phyloP scores from a whole-genome alignment of 352 stramenopile genomes.

The Globisporangium nodosum region DNA sequence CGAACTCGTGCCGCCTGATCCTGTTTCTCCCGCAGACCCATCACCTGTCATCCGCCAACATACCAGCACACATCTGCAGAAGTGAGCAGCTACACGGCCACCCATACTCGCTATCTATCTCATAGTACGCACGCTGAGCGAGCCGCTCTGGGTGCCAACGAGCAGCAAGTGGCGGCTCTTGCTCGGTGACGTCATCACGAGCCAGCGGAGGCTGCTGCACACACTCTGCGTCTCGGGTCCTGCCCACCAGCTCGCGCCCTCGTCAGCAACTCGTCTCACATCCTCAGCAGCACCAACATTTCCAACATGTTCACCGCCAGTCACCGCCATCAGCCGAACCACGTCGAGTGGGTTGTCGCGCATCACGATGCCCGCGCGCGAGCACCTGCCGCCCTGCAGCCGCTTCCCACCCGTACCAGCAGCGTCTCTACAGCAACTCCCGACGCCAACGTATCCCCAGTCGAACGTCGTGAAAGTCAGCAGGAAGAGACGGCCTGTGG shows the following conservation, averaged over 20 bases:
- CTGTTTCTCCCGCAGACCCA: neutral
- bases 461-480: conserved; percentile 27
- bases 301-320: conserved; percentile 3
- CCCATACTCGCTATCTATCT: no score
- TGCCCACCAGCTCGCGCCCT: neutral
- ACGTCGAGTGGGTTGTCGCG: conserved; percentile 30
- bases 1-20: neutral
- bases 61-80: neutral
- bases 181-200: neutral
- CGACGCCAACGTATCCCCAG: conserved; percentile 5
- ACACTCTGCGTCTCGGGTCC: conserved; percentile 10
- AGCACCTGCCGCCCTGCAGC: conserved; percentile 19
- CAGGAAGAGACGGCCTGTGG: conserved; percentile 20
- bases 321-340: conserved; percentile 24
- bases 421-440: neutral
- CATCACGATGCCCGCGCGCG: conserved; percentile 23
- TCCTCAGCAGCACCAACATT: neutral
- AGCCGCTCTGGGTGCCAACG: conserved; percentile 27
- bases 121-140: conserved; percentile 23
- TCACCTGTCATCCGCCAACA: neutral
- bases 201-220: conserved; percentile 23
- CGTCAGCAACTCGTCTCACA: neutral
- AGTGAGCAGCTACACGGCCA: no score
- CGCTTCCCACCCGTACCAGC: conserved; percentile 13
- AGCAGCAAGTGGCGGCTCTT: conserved; percentile 22